These are phyloP conservation scores for Debaryomyces robertsiae DNA, from an alignment of 1,139 yeast genomes.

Conservation along the genomic window DNA sequence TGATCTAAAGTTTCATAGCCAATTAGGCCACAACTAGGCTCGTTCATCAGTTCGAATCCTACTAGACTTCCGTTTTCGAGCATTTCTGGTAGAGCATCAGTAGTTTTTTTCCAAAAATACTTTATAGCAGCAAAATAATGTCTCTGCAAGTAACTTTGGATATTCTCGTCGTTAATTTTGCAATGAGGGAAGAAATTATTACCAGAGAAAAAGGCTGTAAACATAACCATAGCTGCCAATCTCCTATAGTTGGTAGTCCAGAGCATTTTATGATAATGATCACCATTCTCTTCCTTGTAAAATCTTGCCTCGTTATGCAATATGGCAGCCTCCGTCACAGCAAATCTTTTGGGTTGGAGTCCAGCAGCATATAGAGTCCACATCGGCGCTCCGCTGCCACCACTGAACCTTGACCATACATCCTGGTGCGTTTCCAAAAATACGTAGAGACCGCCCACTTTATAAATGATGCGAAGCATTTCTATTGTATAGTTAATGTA, in stretches of 20 bases:
- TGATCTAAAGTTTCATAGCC: constrained; percentile 52
- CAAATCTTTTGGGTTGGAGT: constrained; percentile 70
- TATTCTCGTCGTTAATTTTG: constrained; percentile 65
- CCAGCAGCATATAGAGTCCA: constrained; percentile 98
- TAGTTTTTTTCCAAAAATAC: constrained; percentile 55
- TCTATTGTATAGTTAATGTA: constrained; percentile 71
- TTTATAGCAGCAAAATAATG: constrained; percentile 61
- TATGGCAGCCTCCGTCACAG: constrained; percentile 70
- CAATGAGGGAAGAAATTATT: constrained; percentile 69
- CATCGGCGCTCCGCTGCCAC: constrained; percentile 96
- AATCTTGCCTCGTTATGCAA: constrained; percentile 58
- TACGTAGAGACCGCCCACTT: constrained; percentile 76
- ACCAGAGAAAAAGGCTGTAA: constrained; percentile 85
- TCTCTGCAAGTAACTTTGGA: constrained; percentile 74
- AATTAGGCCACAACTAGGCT: constrained; percentile 72
- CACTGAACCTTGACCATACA: constrained; percentile 86
- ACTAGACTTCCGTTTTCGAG: constrained; percentile 55
- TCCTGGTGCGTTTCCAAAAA: constrained; percentile 92
- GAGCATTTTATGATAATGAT: constrained; percentile 75
- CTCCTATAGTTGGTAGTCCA: constrained; percentile 91
- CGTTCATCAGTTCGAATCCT: constrained; percentile 88
- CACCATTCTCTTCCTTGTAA: constrained; percentile 35
- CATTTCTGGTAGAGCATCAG: constrained; percentile 52
- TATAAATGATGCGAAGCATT: constrained; percentile 57
- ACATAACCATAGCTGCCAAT: constrained; percentile 78